A percentile compares a stretch with the other conserved stretches of the same genome.
Evolutionary conservation across 2,329 filamentous ascomycete species (phyloP).

Genomic region (Hypomyces rosellus): DNA sequence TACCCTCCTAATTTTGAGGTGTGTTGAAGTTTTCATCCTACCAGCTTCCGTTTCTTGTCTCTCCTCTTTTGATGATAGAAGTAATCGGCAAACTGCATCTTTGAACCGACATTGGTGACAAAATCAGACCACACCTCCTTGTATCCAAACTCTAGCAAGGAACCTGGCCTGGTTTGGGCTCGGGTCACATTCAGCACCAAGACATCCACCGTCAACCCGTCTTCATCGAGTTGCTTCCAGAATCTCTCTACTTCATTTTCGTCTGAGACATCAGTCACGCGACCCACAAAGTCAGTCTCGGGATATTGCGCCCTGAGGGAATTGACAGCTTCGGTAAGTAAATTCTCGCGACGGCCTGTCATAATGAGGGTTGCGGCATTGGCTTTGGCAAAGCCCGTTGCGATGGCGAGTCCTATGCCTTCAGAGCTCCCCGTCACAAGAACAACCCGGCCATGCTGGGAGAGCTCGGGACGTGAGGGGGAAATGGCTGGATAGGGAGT

Average conservation of each 20-base stretch:
- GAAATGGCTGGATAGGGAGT: slow-evolving; percentile 30
- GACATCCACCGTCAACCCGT: slow-evolving; percentile 18
- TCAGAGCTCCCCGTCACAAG: slow-evolving; percentile 59
- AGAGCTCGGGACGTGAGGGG: slow-evolving; percentile 30
- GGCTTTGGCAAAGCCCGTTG: slow-evolving; percentile 44
- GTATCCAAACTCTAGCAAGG: slow-evolving; percentile 9
- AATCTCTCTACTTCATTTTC: slow-evolving; percentile 19
- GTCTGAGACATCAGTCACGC: slow-evolving; percentile 18
- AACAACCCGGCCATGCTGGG: slow-evolving; percentile 40
- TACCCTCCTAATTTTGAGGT: too few species aligned
- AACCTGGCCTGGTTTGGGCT: neutral
- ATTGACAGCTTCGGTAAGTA: neutral
- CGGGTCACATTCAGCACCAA: slow-evolving; percentile 18
- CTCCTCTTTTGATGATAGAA: slow-evolving; percentile 30
- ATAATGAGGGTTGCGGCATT: slow-evolving; percentile 31
- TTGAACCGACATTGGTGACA: slow-evolving; percentile 9
- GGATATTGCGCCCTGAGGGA: neutral
- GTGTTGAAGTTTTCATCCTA: neutral
- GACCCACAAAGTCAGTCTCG: slow-evolving; percentile 3
- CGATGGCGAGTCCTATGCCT: slow-evolving; percentile 59
- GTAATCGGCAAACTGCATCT: slow-evolving; percentile 15
- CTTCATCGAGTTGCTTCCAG: slow-evolving; percentile 23
- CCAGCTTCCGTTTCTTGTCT: slow-evolving; percentile 15
- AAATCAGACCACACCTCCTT: slow-evolving; percentile 12
- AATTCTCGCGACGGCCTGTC: slow-evolving; percentile 26